Conservation (phyloP, 2,329 filamentous ascomycete species). For the Escovopsis sp. region DNA sequence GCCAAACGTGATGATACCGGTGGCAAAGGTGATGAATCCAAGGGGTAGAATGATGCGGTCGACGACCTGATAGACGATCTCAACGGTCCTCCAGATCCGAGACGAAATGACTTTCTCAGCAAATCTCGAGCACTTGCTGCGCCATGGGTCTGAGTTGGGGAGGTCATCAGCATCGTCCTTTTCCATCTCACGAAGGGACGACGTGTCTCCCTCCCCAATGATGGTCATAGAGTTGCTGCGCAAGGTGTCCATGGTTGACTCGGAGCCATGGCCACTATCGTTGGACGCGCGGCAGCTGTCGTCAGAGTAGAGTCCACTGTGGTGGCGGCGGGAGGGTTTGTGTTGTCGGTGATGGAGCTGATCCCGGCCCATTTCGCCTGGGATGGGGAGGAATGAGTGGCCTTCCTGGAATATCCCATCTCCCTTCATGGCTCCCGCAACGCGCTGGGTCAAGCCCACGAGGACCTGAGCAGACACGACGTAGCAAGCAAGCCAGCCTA, state of each 20-base stretch:
- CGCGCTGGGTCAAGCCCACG: slow-evolving; percentile 48
- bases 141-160: slow-evolving; percentile 19
- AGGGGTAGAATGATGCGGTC: slow-evolving; percentile 67
- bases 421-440: slow-evolving; percentile 21
- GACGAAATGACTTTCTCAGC: slow-evolving; percentile 40
- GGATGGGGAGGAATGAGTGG: slow-evolving; percentile 46
- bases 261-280: slow-evolving; percentile 62
- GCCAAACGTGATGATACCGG: slow-evolving; percentile 61
- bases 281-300: slow-evolving; percentile 43
- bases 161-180: slow-evolving; percentile 34
- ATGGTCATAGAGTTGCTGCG: slow-evolving; percentile 51
- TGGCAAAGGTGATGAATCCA: slow-evolving; percentile 57
- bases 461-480: slow-evolving; percentile 54
- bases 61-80: slow-evolving; percentile 47
- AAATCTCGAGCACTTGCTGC: slow-evolving; percentile 36
- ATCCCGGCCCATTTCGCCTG: slow-evolving; percentile 35
- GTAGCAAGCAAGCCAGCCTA: slow-evolving; percentile 72
- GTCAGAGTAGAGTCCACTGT: slow-evolving; percentile 23
- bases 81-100: slow-evolving; percentile 40
- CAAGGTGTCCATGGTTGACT: slow-evolving; percentile 50
- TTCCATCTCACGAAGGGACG: slow-evolving; percentile 19
- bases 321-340: too few relatives aligned
- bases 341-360: too few relatives aligned
- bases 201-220: slow-evolving; percentile 12
- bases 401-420: slow-evolving; percentile 25